Evolutionary conservation across 1,284 basidiomycete species (phyloP).

Genomic region (Apiotrichum veenhuisii): DNA sequence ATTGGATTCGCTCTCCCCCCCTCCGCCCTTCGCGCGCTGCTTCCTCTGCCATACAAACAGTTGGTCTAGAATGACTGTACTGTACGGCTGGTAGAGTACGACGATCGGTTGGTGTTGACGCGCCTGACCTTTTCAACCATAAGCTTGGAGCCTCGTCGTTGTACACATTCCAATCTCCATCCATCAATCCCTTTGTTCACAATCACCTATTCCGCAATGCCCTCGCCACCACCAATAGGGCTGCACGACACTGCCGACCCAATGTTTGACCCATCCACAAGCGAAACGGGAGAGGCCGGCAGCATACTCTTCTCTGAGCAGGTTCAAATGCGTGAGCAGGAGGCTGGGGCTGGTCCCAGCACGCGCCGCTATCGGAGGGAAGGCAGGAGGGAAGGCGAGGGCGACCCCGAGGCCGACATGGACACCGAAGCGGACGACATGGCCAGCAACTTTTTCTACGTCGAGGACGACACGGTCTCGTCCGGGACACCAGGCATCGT

Average conservation of each 20-base stretch:
- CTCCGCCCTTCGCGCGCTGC: no score
- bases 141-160: background rate
- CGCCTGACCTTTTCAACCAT: background rate
- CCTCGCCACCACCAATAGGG: slow-evolving; percentile 2
- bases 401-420: background rate
- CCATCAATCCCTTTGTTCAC: background rate
- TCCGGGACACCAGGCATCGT: background rate
- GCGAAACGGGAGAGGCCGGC: slow-evolving; percentile 26
- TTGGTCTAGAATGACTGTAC: no score
- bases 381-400: background rate
- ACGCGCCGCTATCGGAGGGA: background rate
- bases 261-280: slow-evolving; percentile 17
- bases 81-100: no score
- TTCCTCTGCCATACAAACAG: no score
- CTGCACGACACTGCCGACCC: background rate
- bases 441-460: slow-evolving; percentile 10
- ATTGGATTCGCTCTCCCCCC: no score
- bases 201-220: background rate
- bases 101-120: background rate
- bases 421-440: background rate
- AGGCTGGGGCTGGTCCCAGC: background rate
- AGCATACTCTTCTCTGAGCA: slow-evolving; percentile 43
- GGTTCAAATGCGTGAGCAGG: slow-evolving; percentile 4
- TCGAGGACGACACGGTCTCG: slow-evolving; percentile 6
- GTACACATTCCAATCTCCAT: background rate